Conservation (phyloP, 352 stramenopile species). For the Thalassiosira allenii region DNA sequence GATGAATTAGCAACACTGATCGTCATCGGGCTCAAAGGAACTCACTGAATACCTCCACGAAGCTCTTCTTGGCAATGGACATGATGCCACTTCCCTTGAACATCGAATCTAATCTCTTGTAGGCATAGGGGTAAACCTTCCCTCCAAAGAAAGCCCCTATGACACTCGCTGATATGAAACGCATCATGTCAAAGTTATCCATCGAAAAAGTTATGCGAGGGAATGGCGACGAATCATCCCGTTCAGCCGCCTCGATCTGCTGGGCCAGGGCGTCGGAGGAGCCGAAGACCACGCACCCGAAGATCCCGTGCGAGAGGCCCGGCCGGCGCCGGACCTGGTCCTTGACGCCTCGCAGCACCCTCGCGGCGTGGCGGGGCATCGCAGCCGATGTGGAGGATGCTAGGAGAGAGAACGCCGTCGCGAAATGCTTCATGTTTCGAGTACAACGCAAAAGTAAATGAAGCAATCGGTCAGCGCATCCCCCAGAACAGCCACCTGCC, state of each 20-base stretch:
- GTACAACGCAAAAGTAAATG: too few species aligned
- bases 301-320: background rate
- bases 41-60: conserved; percentile 63
- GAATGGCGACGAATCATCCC: background rate
- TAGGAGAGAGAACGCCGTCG: background rate
- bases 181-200: conserved; percentile 22
- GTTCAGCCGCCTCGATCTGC: background rate
- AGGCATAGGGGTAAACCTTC: conserved; percentile 62
- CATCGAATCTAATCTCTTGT: conserved; percentile 49
- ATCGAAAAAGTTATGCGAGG: conserved; percentile 7
- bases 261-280: conserved; percentile 11
- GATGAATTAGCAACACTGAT: too few species aligned
- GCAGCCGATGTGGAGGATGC: conserved; percentile 10
- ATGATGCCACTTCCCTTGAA: conserved; percentile 39
- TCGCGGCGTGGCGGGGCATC: conserved; percentile 8
- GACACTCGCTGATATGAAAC: conserved; percentile 40
- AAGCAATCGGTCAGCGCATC: too few species aligned
- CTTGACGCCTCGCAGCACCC: background rate
- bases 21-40: too few species aligned
- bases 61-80: conserved; percentile 54
- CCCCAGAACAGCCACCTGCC: too few species aligned
- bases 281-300: conserved; percentile 13
- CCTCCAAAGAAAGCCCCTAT: conserved; percentile 58
- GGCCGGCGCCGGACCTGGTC: conserved; percentile 4
- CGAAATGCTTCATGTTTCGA: background rate